These are phyloP conservation scores for Andrographis paniculata DNA, from an alignment of 305 asterid species.

Conservation along the genomic window DNA sequence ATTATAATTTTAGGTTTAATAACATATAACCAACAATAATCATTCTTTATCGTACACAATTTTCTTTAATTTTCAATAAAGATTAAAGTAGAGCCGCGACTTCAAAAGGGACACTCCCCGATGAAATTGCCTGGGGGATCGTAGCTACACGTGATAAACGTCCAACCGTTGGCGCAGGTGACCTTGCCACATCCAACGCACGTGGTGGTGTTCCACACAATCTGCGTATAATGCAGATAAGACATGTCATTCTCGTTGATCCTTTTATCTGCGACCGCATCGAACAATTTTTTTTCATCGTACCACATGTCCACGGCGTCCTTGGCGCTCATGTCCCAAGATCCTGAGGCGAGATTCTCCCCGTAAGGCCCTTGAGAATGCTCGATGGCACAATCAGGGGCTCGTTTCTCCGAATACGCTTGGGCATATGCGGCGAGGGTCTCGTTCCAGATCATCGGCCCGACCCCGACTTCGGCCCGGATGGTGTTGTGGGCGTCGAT, in stretches of 20 bases:
- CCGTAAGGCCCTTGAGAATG: constrained; percentile 37
- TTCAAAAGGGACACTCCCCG: constrained; percentile 33
- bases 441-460: constrained; percentile 21
- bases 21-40: too few relatives aligned
- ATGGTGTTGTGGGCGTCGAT: constrained; percentile 26
- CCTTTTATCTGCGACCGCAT: constrained; percentile 23
- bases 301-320: constrained; percentile 38
- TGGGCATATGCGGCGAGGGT: constrained; percentile 22
- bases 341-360: constrained; percentile 40
- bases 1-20: too few relatives aligned
- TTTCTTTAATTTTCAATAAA: too few relatives aligned
- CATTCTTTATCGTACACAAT: too few relatives aligned
- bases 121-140: constrained; percentile 40
- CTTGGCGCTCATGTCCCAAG: constrained; percentile 5
- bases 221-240: constrained; percentile 13
- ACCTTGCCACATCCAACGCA: constrained; percentile 39
- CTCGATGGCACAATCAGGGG: constrained; percentile 23
- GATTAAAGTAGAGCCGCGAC: too few relatives aligned
- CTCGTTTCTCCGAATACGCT: constrained; percentile 16
- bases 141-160: constrained; percentile 34
- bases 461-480: constrained; percentile 20
- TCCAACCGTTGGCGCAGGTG: constrained; percentile 27
- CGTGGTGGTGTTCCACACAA: constrained; percentile 31
- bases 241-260: constrained; percentile 13
- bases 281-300: constrained; percentile 22